A percentile compares a stretch with the other conserved stretches of the same genome.
Conservation (phyloP, 1,284 basidiomycete genomes). For the Rhodotorula sp. region DNA sequence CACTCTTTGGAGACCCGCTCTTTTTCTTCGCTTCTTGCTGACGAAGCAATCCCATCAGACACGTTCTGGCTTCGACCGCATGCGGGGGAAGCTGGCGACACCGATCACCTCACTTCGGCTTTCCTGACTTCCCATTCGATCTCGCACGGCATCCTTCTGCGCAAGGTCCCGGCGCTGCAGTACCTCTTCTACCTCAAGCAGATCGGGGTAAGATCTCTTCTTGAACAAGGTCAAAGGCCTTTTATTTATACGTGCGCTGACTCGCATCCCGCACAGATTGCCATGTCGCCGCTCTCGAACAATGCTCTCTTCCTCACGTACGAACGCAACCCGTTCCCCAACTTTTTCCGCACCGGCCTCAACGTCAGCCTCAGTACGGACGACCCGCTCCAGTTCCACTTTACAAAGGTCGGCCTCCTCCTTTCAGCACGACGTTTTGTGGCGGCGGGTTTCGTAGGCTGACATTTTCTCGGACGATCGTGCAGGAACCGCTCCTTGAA, state of each 20-base stretch:
- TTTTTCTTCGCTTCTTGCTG: background rate
- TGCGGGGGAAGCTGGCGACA: constrained; percentile 96
- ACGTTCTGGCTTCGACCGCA: constrained; percentile 97
- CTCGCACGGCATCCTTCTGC: constrained; percentile 93
- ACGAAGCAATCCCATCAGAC: constrained; percentile 50
- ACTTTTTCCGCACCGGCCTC: constrained; percentile 93
- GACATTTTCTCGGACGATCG: background rate
- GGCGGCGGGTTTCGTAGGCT: background rate
- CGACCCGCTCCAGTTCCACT: constrained; percentile 90
- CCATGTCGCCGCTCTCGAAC: constrained; percentile 97
- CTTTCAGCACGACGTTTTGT: no score
- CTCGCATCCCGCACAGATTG: constrained; percentile 55
- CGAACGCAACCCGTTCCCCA: constrained; percentile 93
- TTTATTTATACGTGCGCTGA: background rate
- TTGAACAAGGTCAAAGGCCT: background rate
- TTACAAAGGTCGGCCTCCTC: constrained; percentile 70
- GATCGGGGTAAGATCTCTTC: constrained; percentile 60
- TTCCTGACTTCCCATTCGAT: constrained; percentile 97
- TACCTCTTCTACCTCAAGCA: constrained; percentile 86
- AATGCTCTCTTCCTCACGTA: constrained; percentile 97
- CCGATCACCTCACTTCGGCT: constrained; percentile 92
- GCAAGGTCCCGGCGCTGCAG: constrained; percentile 86
- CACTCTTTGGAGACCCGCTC: background rate
- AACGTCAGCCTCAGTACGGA: constrained; percentile 97
- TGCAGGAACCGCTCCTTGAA: constrained; percentile 85